These are phyloP conservation scores for Lodderomyces jiufengensis DNA, from an alignment of 1,139 yeast genomes.

Conservation along the genomic window DNA sequence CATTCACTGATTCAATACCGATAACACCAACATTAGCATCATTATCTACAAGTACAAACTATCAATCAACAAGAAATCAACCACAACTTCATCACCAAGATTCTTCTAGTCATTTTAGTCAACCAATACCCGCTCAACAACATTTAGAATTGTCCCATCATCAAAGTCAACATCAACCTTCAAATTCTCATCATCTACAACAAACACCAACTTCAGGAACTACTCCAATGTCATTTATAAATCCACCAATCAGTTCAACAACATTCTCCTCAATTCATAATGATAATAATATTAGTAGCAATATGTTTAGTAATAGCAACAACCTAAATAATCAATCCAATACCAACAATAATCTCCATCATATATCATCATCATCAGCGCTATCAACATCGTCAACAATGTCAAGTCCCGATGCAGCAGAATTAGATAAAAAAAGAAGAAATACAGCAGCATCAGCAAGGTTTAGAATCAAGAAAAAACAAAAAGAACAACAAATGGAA, in stretches of 20 bases:
- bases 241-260: slow-evolving; percentile 22
- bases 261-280: slow-evolving; percentile 19
- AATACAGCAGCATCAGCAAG: slow-evolving; percentile 83
- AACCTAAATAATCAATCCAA: not conserved
- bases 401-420: slow-evolving; percentile 8
- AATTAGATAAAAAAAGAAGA: slow-evolving; percentile 58
- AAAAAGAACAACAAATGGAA: slow-evolving; percentile 84
- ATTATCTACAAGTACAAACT: too few species aligned
- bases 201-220: slow-evolving; percentile 10
- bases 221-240: slow-evolving; percentile 7
- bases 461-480: slow-evolving; percentile 75
- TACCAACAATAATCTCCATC: not conserved
- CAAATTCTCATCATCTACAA: slow-evolving; percentile 4
- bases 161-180: slow-evolving; percentile 1
- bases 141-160: slow-evolving; percentile 10
- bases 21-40: too few species aligned
- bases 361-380: not conserved
- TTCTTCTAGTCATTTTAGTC: too few species aligned
- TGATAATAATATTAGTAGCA: too few species aligned
- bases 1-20: too few species aligned
- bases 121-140: not conserved
- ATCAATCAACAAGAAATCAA: too few species aligned
- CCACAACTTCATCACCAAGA: too few species aligned
- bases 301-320: not conserved
- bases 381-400: slow-evolving; percentile 2